Evolutionary conservation across 345 rosid genomes (phyloP), one percentile per base, ranked within the genome.

Genomic region (Jatropha curcas): DNA sequence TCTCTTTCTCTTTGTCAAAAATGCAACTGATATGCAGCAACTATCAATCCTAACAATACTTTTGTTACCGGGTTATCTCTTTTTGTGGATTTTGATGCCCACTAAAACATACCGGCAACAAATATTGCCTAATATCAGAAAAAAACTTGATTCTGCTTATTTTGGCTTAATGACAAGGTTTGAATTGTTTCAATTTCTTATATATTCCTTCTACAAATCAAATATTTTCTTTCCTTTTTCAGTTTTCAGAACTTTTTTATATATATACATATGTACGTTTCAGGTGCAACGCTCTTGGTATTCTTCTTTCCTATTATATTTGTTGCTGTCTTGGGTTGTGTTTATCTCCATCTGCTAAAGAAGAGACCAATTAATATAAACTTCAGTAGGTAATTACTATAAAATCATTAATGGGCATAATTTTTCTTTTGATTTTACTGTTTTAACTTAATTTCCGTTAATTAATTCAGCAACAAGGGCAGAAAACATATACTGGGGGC

Each of bases 281-380:
- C 80, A 77, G 80, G 76, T 10, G 43, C 68, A 16, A 39, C 7
- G 1, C 48, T 77, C 10, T 7, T 71, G 72, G 28, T 67, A 0
- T 67, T 19, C 58, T 3, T 22, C 14, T 66, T 60, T 43, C 76
- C 80, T 19, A 0, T 77, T 7, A 72, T 77, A 8, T 67, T 71
- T 24, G 63, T 77, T 19, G 76, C 80, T 35, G 63, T 72, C 10
- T n/a, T 77, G 76, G 80, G 76, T 13, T 67, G 80, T 28, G 24
- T 71, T 30, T 71, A 77, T 66, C 72, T 71, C 60, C 80, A 77
- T 31, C 34, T 77, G 46, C 3, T 41, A 7, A 41, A 53, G n/a
- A 77, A 60, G 58, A 66, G 22, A 35, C 66, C 80, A 41, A 31
- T 43, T 34, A 17, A 43, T 51, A 30, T 1, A 8, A 34, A 16